Conservation (phyloP, 2,329 filamentous ascomycete genomes). For the Diaporthe caulivora region DNA sequence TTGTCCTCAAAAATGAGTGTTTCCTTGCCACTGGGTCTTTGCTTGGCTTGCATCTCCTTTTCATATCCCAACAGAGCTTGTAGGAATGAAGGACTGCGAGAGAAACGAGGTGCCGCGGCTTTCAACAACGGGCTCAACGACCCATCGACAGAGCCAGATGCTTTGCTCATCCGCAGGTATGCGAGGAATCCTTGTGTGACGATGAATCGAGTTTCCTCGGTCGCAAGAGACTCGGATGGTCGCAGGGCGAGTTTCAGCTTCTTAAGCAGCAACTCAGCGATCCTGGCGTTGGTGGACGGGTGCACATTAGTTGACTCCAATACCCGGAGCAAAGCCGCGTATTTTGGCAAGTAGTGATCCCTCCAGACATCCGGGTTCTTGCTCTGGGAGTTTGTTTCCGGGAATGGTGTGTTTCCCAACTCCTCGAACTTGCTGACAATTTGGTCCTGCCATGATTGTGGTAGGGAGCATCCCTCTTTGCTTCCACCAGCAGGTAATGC, state of each 20-base stretch:
- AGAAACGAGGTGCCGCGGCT: constrained; percentile 75
- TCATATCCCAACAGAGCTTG: constrained; percentile 72
- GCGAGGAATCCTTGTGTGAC: constrained; percentile 80
- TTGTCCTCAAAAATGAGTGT: constrained; percentile 69
- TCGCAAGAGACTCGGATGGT: constrained; percentile 69
- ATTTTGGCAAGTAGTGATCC: constrained; percentile 74
- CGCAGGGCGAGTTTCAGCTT: constrained; percentile 76
- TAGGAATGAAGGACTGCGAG: constrained; percentile 74
- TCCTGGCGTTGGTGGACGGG: constrained; percentile 74
- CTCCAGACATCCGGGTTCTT: constrained; percentile 73
- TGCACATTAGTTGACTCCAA: constrained; percentile 73
- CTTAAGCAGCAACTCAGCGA: constrained; percentile 73
- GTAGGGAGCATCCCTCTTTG: constrained; percentile 67
- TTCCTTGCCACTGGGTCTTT: constrained; percentile 49
- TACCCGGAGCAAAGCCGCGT: constrained; percentile 75
- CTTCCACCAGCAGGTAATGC: constrained; percentile 66
- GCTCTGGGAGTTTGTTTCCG: constrained; percentile 72
- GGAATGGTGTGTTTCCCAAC: constrained; percentile 73
- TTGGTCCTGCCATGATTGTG: constrained; percentile 79
- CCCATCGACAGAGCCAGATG: constrained; percentile 68
- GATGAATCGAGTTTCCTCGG: constrained; percentile 78
- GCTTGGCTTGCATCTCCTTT: constrained; percentile 45
- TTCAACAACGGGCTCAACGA: constrained; percentile 75
- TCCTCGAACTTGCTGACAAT: constrained; percentile 78
- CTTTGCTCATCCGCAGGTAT: constrained; percentile 75